These are phyloP conservation scores for Colletotrichum falcatum DNA, from an alignment of 2,329 filamentous ascomycete genomes.

Conservation along the genomic window DNA sequence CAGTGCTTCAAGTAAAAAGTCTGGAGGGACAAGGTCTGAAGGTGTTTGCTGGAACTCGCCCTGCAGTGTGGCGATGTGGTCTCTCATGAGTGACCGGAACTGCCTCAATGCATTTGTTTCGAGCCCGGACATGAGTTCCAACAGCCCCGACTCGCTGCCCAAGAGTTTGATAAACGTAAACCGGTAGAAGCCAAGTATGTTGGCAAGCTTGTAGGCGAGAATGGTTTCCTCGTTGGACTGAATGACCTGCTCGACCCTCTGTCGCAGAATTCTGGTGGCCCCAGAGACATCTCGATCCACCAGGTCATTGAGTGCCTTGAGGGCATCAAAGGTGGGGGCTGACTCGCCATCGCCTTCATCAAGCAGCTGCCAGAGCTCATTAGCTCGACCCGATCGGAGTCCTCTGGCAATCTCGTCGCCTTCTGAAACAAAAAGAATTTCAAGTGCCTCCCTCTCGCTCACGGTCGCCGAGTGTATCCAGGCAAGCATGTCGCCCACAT, in stretches of 20 bases:
- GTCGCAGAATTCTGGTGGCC: conserved; percentile 85
- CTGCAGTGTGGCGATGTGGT: conserved; percentile 82
- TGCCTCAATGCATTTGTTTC: conserved; percentile 84
- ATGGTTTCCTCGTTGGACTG: conserved; percentile 93
- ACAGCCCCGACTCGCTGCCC: conserved; percentile 74
- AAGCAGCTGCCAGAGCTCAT: conserved; percentile 83
- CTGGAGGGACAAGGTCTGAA: conserved; percentile 79
- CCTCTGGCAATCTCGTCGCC: conserved; percentile 88
- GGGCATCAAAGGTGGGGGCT: conserved; percentile 76
- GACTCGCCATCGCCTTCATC: conserved; percentile 67
- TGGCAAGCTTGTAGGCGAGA: conserved; percentile 88
- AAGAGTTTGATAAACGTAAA: conserved; percentile 86
- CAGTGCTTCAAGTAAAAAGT: conserved; percentile 84
- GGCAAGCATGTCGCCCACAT: conserved; percentile 96
- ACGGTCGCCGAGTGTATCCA: conserved; percentile 97
- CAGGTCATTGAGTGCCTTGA: conserved; percentile 84
- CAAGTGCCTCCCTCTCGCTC: conserved; percentile 91
- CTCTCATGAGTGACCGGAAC: conserved; percentile 84
- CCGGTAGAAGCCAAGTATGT: conserved; percentile 89
- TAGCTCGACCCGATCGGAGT: conserved; percentile 82
- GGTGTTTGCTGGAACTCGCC: conserved; percentile 77
- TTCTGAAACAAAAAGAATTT: conserved; percentile 90
- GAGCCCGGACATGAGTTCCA: conserved; percentile 75
- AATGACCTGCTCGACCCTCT: conserved; percentile 90
- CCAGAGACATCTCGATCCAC: conserved; percentile 88